Evolutionary conservation across 441 rosid species (phyloP).

Genomic region (Gossypium aridum): DNA sequence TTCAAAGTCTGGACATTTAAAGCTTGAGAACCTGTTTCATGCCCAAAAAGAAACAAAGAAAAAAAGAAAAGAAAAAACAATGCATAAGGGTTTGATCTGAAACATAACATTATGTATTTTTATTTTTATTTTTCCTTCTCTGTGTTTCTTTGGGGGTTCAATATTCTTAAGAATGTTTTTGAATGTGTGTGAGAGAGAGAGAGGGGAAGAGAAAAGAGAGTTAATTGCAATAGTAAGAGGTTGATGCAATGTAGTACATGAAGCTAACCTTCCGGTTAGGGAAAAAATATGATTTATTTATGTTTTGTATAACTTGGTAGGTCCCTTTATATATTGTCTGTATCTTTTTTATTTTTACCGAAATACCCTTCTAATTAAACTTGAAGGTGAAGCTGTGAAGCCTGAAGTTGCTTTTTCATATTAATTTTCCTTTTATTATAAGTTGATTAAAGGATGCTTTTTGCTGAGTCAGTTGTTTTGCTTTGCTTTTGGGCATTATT

Average conservation of each 20-base stretch:
- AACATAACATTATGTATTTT: slow-evolving; percentile 22
- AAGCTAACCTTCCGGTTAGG: not conserved
- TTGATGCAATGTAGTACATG: not conserved
- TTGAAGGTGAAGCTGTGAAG: not conserved
- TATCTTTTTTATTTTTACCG: not conserved
- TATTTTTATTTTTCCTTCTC: not conserved
- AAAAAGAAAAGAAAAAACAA: slow-evolving; percentile 19
- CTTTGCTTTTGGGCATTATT: not conserved
- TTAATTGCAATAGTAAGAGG: not conserved
- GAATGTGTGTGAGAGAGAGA: not conserved
- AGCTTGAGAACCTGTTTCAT: slow-evolving; percentile 18
- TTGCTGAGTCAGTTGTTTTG: not conserved
- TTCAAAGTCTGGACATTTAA: slow-evolving; percentile 8
- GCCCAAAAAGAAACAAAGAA: slow-evolving; percentile 19
- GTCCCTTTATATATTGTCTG: not conserved
- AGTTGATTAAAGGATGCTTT: not conserved
- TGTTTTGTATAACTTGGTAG: not conserved
- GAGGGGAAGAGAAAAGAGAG: not conserved
- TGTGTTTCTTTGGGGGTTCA: not conserved
- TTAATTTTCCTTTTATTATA: not conserved
- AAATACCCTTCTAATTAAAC: not conserved
- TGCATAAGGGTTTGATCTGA: slow-evolving; percentile 29
- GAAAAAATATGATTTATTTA: not conserved
- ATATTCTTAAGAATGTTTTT: not conserved
- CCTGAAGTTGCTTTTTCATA: not conserved